Evolutionary conservation across 2,329 filamentous ascomycete genomes (phyloP).

Genomic region (Fusarium citri): DNA sequence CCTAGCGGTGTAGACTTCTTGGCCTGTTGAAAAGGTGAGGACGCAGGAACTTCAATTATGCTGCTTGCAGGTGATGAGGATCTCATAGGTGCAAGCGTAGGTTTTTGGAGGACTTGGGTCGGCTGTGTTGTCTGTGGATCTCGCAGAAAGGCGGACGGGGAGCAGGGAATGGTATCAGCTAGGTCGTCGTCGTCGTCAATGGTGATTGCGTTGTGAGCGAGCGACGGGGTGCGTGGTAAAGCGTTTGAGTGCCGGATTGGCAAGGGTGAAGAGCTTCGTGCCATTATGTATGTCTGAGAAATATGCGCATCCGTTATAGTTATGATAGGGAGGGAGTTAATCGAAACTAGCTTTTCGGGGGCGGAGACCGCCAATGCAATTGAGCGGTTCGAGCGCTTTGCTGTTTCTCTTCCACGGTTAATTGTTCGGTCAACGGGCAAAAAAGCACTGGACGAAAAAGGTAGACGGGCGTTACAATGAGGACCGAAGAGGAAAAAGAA

Average conservation of each 20-base stretch:
- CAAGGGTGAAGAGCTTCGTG: conserved; percentile 48
- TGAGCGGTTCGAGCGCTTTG: conserved; percentile 22
- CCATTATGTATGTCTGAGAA: conserved; percentile 42
- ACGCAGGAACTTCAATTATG: conserved; percentile 84
- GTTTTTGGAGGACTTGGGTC: conserved; percentile 60
- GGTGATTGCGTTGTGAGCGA: conserved; percentile 39
- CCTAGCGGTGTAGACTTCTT: conserved; percentile 53
- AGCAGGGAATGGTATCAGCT: conserved; percentile 60
- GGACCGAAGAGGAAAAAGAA: neutral
- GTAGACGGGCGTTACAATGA: neutral
- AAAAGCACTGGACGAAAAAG: conserved; percentile 27
- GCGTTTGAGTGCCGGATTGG: conserved; percentile 48
- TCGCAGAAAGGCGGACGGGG: conserved; percentile 53
- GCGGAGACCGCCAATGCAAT: conserved; percentile 23
- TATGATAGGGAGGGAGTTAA: conserved; percentile 16
- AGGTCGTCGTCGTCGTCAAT: conserved; percentile 60
- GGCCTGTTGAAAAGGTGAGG: conserved; percentile 75
- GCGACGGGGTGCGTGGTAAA: conserved; percentile 45
- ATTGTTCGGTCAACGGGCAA: conserved; percentile 29
- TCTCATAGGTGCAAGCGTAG: conserved; percentile 48
- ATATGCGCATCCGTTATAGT: conserved; percentile 10
- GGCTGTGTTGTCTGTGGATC: conserved; percentile 56
- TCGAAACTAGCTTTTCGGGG: conserved; percentile 14
- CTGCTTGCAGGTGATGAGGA: conserved; percentile 60
- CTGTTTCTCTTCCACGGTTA: conserved; percentile 3